Base-by-base conservation (phyloP, 805 yeast species). In the Saturnispora mendoncae region DNA sequence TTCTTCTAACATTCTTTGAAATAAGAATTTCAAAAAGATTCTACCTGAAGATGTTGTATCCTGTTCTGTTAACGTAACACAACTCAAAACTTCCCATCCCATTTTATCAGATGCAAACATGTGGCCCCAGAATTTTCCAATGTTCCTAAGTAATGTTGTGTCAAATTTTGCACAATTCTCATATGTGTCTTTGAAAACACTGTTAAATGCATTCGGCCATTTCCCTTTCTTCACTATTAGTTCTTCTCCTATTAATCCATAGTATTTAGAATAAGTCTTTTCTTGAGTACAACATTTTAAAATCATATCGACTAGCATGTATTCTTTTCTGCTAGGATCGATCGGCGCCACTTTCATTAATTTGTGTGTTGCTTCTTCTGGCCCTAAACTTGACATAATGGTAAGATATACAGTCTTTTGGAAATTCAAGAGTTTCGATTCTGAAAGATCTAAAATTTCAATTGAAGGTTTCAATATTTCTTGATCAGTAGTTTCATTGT, bases 361-460 rank as follows among this genome's bases (percentile, higher is more conserved):
- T 57, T 88, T 88, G 58, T 88, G 97, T 1, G 85, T 87, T 0
- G 95, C 90, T 65, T 92, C 98, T 50, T 85, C 95, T 4, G 88
- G 78, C 0, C 94, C 80, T 80, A 90, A 74, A 45, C 95, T 78
- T 18, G 96, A 85, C 80, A 84, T 86, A 8, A 92, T 65, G 0
- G 90, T 80, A 23, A 88, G 63, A 52, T 90, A 90, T 2, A 90
- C 81, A 1, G 72, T 72, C 51, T 85, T 85, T 50, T 85, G 85
- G 50, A 77, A 76, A 38, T 78, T 76, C 2, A 77, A 65, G 24
- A 78, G 60, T 20, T 75, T 75, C 0, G 78, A 62, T 36, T 80
- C 80, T 0, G 95, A 83, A 67, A 81, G 60, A 57, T 88, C 96
- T 31, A 67, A 65, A 31, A 80, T 68, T 38, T 61, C 60, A 24